Evolutionary conservation across 345 rosid species (phyloP).

Genomic region (Murraya koenigii): DNA sequence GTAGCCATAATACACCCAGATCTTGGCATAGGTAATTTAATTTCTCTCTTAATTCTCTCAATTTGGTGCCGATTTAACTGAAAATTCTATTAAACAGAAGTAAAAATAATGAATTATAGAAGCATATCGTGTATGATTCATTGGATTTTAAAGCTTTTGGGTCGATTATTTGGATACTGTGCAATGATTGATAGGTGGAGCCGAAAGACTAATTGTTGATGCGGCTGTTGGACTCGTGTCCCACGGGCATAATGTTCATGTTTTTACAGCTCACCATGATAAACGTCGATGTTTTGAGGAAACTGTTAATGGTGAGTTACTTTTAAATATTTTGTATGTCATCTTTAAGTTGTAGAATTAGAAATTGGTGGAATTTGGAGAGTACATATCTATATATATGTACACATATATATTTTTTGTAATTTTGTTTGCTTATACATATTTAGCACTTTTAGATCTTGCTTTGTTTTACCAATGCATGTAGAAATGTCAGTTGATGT

Average conservation of each 20-base stretch:
- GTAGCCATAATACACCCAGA: slow-evolving; percentile 84
- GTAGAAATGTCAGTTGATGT: neutral
- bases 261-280: slow-evolving; percentile 91
- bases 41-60: neutral
- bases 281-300: slow-evolving; percentile 86
- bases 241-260: slow-evolving; percentile 76
- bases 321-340: neutral
- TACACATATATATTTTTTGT: neutral
- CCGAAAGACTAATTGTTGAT: slow-evolving; percentile 92
- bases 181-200: slow-evolving; percentile 61
- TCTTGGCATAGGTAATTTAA: slow-evolving; percentile 73
- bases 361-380: neutral
- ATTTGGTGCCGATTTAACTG: neutral
- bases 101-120: neutral
- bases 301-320: slow-evolving; percentile 59
- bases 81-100: neutral
- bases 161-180: neutral
- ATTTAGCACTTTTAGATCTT: neutral
- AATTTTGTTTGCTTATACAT: neutral
- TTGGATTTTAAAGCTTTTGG: neutral
- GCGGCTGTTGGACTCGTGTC: slow-evolving; percentile 86
- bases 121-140: neutral
- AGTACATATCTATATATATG: fast-evolving
- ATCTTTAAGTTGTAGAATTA: neutral
- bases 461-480: neutral